Base-by-base conservation (phyloP, 23 red algal genomes). In the Gracilaria domingensis region DNA sequence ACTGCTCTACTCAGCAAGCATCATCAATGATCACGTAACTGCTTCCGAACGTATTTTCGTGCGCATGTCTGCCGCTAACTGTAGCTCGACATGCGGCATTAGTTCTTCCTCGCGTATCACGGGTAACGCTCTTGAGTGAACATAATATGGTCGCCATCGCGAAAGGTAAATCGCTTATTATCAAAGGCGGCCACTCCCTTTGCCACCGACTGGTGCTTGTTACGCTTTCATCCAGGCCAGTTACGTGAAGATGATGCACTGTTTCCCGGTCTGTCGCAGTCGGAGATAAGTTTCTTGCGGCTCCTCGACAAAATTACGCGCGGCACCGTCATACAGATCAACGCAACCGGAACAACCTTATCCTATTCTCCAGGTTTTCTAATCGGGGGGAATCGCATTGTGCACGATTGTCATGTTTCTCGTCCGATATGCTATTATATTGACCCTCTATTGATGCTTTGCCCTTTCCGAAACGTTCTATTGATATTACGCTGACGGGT, bases 241-340 rank as follows among this genome's bases (percentile, higher is more conserved):
- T 96, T 96, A 51, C 87, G 94, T 44, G 71, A 61, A 32, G 73
- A 72, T 23, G 66, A 70, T 56, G 50, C 64, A 26, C 37, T 62
- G 23, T 77, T 83, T 35, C 88, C 79, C 26, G 94, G 94, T 11
- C 91, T 98, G 20, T 80, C 84, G 1, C 74, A 71, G 39, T 36
- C 81, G 25, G 96, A 98, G 60, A 88, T 98, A 58, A 95, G 91
- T 44, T 87, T 98, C 45, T 81, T 98, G 17, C 87, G 96, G 26
- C 91, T 98, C 6, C 70, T 98, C 16, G 96, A 98, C 90, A 87
- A 92, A 70, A 61, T 98, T 44, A 98, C 96, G 2, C 85, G 81
- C 74, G 96, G 91, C n/a, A 88, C 87, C 38, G 33, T 66, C 24
- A 80, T 98, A 54, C 48, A 95, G 38, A 89, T 98, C 48, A 92